These are phyloP conservation scores for Ascoidea tarda DNA, from an alignment of 805 yeast genomes.

Conservation along the genomic window DNA sequence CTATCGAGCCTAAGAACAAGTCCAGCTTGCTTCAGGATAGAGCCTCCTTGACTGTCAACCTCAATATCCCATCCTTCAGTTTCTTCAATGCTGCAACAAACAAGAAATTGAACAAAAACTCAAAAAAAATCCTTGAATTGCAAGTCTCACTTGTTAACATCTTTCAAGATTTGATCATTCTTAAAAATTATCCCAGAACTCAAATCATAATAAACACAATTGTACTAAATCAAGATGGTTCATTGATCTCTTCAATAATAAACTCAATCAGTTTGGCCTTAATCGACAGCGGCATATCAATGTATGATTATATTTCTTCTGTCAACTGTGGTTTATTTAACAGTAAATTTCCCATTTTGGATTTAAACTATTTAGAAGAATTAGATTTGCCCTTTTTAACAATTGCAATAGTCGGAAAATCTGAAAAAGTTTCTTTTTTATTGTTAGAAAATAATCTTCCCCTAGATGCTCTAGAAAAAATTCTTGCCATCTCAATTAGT, in stretches of 20 bases:
- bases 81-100: constrained; percentile 62
- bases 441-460: constrained; percentile 78
- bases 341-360: constrained; percentile 58
- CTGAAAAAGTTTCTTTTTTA: constrained; percentile 65
- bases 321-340: constrained; percentile 72
- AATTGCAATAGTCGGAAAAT: constrained; percentile 70
- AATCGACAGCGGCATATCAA: constrained; percentile 89
- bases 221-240: constrained; percentile 85
- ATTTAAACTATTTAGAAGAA: constrained; percentile 73
- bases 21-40: constrained; percentile 24
- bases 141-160: constrained; percentile 55
- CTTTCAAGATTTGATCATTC: constrained; percentile 59
- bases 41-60: constrained; percentile 46
- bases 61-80: constrained; percentile 50
- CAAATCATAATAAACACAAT: constrained; percentile 61
- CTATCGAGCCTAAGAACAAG: constrained; percentile 63
- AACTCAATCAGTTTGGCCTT: constrained; percentile 84
- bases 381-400: constrained; percentile 70
- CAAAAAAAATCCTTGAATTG: constrained; percentile 55
- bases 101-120: constrained; percentile 53
- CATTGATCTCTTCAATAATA: constrained; percentile 60
- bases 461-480: constrained; percentile 60
- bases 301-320: constrained; percentile 81
- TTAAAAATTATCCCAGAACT: constrained; percentile 71
- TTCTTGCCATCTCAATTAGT: constrained; percentile 70